Percentiles rank a stretch among this genome's conserved stretches.
Evolutionary conservation across 805 yeast genomes (phyloP).

Genomic region (Yarrowia keelungensis): DNA sequence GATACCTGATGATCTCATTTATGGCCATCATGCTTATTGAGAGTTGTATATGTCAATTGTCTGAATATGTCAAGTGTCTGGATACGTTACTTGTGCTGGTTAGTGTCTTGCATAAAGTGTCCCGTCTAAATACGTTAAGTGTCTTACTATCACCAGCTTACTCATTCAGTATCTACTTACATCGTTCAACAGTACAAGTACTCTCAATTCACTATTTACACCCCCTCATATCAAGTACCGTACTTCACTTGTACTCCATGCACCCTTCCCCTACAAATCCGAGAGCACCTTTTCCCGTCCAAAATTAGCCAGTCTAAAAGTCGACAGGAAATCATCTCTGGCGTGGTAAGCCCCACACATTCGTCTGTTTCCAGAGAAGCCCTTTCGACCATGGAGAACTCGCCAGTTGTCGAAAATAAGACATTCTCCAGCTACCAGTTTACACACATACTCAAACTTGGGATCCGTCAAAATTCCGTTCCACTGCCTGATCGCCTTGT

Average conservation of each 20-base stretch:
- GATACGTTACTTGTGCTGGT: too few species aligned
- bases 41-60: too few species aligned
- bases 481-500: conserved; percentile 66
- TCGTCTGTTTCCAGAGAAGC: conserved; percentile 69
- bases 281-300: conserved; percentile 57
- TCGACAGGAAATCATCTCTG: conserved; percentile 67
- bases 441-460: conserved; percentile 61
- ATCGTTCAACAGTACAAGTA: too few species aligned
- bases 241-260: too few species aligned
- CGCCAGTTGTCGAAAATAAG: conserved; percentile 78
- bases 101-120: too few species aligned
- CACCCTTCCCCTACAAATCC: conserved; percentile 39
- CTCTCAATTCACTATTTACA: conserved; percentile 1
- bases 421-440: conserved; percentile 68
- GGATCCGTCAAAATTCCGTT: conserved; percentile 57
- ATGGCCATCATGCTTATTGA: too few species aligned
- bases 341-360: conserved; percentile 77
- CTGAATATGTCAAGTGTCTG: too few species aligned
- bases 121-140: too few species aligned
- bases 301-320: conserved; percentile 56
- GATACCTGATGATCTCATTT: too few species aligned
- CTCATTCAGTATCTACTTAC: too few species aligned
- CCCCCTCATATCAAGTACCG: not conserved
- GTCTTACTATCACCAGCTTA: too few species aligned
- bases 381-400: conserved; percentile 70